Evolutionary conservation across 2,329 filamentous ascomycete genomes (phyloP).

Genomic region (Mariannaea sp.): DNA sequence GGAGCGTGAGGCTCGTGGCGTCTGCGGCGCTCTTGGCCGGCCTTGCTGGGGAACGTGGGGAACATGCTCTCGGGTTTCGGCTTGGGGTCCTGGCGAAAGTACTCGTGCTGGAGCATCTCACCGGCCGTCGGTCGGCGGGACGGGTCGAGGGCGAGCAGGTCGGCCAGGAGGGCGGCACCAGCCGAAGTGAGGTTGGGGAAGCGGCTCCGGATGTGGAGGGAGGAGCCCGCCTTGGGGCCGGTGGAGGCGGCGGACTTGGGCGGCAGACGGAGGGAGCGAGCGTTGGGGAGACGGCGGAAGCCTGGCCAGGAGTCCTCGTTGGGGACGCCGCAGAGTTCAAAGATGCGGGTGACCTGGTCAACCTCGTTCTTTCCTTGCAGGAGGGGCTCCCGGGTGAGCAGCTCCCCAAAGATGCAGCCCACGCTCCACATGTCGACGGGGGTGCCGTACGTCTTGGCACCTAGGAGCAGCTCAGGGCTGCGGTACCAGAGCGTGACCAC

Average conservation of each 20-base stretch:
- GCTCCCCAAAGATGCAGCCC: slow-evolving; percentile 93
- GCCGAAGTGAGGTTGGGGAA: slow-evolving; percentile 83
- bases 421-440: slow-evolving; percentile 95
- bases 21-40: slow-evolving; percentile 82
- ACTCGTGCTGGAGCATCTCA: slow-evolving; percentile 77
- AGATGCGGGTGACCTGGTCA: slow-evolving; percentile 85
- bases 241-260: slow-evolving; percentile 52
- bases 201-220: no score
- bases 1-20: slow-evolving; percentile 80
- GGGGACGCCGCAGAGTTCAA: slow-evolving; percentile 86
- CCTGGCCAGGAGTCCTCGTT: slow-evolving; percentile 82
- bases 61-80: slow-evolving; percentile 93
- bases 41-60: slow-evolving; percentile 94
- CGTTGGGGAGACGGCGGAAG: slow-evolving; percentile 87
- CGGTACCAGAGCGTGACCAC: slow-evolving; percentile 99
- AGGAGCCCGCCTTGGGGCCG: slow-evolving; percentile 66
- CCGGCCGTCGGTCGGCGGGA: slow-evolving; percentile 69
- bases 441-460: slow-evolving; percentile 72
- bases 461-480: slow-evolving; percentile 86
- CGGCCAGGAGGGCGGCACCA: slow-evolving; percentile 70
- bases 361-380: slow-evolving; percentile 92
- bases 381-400: slow-evolving; percentile 80
- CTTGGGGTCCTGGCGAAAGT: slow-evolving; percentile 87
- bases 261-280: slow-evolving; percentile 75
- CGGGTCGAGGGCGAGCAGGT: slow-evolving; percentile 77